phyloP scores from a whole-genome alignment of 2,329 filamentous ascomycete genomes.

The Cyanodermella asteris region DNA sequence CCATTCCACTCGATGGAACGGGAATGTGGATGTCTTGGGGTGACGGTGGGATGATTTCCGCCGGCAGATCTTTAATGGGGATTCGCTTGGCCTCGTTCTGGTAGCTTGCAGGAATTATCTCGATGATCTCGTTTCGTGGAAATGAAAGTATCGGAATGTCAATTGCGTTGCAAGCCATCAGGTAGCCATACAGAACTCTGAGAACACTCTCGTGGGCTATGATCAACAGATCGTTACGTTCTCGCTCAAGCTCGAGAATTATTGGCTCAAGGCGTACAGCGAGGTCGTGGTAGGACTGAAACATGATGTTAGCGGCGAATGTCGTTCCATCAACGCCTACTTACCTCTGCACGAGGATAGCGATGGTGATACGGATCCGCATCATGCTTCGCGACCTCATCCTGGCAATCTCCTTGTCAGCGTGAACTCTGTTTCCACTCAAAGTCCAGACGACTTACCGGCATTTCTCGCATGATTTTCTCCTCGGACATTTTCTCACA shows the following conservation, averaged over 20 bases:
- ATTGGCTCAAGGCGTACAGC: constrained; percentile 96
- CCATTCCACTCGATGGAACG: constrained; percentile 40
- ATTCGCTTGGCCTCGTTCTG: constrained; percentile 90
- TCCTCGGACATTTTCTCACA: constrained; percentile 83
- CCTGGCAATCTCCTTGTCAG: constrained; percentile 58
- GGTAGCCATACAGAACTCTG: constrained; percentile 84
- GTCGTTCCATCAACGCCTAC: constrained; percentile 6
- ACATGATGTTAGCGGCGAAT: constrained; percentile 3
- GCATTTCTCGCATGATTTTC: constrained; percentile 52
- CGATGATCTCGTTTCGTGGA: constrained; percentile 90
- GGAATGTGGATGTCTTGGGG: constrained; percentile 66
- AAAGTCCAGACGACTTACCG: no score
- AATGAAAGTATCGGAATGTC: constrained; percentile 88
- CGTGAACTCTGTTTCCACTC: no score
- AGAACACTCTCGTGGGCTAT: constrained; percentile 97
- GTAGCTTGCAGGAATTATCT: constrained; percentile 94
- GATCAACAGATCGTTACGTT: constrained; percentile 93
- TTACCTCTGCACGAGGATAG: constrained; percentile 79
- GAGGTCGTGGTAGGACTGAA: constrained; percentile 85
- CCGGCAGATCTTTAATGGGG: constrained; percentile 49
- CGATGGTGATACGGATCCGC: constrained; percentile 90
- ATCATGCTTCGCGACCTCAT: constrained; percentile 83
- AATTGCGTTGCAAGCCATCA: constrained; percentile 94
- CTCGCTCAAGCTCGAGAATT: constrained; percentile 87
- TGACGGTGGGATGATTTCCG: constrained; percentile 48